Percentiles rank a stretch among this genome's conserved stretches.
Conservation (phyloP, 306 rosid genomes). For the Coriaria nepalensis region DNA sequence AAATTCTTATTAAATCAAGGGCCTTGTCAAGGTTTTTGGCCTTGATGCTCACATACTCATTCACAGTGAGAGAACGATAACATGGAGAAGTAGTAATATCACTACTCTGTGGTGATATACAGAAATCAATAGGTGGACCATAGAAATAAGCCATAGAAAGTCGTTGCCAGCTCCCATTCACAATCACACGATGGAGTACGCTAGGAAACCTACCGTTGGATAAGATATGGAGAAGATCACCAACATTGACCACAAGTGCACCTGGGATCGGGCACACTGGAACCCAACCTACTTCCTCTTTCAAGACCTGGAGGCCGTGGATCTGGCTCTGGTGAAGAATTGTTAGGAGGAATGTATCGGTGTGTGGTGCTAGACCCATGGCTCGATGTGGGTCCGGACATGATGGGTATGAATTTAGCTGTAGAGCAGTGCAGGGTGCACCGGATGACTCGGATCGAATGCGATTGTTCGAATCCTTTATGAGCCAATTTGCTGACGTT, state of each 20-base stretch:
- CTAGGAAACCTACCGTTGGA: constrained; percentile 30
- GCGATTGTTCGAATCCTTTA: no score
- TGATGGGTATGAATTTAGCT: constrained; percentile 45
- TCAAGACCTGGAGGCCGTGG: constrained; percentile 24
- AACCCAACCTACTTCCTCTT: constrained; percentile 25
- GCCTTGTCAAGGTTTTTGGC: constrained; percentile 19
- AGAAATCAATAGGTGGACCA: constrained; percentile 22
- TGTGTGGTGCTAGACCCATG: constrained; percentile 46
- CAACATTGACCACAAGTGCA: constrained; percentile 31
- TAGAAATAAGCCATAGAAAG: constrained; percentile 27
- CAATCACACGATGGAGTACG: constrained; percentile 28
- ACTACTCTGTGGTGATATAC: constrained; percentile 29
- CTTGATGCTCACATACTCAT: constrained; percentile 27
- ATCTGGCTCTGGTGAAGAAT: constrained; percentile 19
- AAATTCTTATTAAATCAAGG: no score
- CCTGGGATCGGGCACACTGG: constrained; percentile 21
- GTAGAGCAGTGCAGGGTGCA: constrained; percentile 31
- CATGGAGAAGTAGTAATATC: constrained; percentile 20
- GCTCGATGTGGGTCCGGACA: constrained; percentile 37
- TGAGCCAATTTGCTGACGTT: no score
- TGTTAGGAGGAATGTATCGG: constrained; percentile 42
- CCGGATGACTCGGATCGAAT: no score
- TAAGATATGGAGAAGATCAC: constrained; percentile 35
- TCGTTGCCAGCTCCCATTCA: constrained; percentile 18
- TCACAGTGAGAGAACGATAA: constrained; percentile 27